A percentile compares a stretch with the other conserved stretches of the same genome.
Conservation (phyloP, 2,329 filamentous ascomycete genomes). For the Didymella sp. region DNA sequence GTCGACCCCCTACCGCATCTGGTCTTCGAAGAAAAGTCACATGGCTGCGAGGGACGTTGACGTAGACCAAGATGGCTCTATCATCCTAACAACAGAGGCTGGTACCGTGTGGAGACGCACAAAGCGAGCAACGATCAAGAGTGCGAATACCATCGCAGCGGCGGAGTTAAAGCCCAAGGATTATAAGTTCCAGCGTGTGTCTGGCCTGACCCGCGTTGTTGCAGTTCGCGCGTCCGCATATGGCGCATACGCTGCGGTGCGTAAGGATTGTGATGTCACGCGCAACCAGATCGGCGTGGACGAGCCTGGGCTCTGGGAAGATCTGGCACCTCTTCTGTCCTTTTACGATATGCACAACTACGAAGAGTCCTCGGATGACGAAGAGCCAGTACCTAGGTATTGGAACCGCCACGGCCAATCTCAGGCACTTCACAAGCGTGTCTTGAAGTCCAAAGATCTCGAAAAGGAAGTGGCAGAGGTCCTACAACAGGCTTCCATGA, state of each 20-base stretch:
- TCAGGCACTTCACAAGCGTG: constrained; percentile 61
- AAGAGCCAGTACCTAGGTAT: constrained; percentile 56
- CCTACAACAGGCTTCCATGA: constrained; percentile 37
- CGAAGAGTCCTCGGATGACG: constrained; percentile 52
- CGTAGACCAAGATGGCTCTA: constrained; percentile 89
- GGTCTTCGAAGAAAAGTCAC: constrained; percentile 84
- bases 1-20: constrained; percentile 79
- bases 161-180: constrained; percentile 75
- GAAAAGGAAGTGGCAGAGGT: constrained; percentile 67
- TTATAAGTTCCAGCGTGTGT: constrained; percentile 93
- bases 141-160: constrained; percentile 59
- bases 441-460: constrained; percentile 69
- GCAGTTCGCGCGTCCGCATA: constrained; percentile 87
- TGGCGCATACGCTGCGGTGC: constrained; percentile 86
- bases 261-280: constrained; percentile 83
- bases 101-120: constrained; percentile 93
- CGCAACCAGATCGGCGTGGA: constrained; percentile 72
- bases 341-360: constrained; percentile 65
- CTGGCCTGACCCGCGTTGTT: constrained; percentile 83
- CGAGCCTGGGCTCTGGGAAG: constrained; percentile 73
- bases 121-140: constrained; percentile 81
- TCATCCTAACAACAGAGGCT: constrained; percentile 91
- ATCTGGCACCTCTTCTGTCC: constrained; percentile 73
- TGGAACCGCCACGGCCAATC: constrained; percentile 58
- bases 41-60: constrained; percentile 86